Evolutionary conservation across 2,329 filamentous ascomycete species (phyloP), one percentile per base, ranked within the genome.

Genomic region (Fusarium tanahbumbuense): DNA sequence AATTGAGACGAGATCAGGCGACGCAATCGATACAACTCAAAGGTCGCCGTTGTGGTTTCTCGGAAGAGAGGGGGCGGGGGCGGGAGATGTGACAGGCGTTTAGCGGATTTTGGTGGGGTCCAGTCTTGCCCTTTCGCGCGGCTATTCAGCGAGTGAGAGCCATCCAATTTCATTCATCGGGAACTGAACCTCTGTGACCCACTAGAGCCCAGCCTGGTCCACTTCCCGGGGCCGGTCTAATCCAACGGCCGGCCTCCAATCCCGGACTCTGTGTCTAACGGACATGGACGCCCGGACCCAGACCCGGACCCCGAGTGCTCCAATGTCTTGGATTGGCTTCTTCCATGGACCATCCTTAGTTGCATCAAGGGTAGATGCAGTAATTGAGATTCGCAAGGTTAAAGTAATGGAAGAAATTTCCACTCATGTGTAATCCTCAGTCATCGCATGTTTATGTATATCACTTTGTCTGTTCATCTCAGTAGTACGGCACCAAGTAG

Each of bases 21-120:
- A 71, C 54, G 54, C 53, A 55, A 64, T 68, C 63, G 50, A 70
- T 50, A 67, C 67, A 67, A 67, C 23, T 45, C 54, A 37, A 53
- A 40, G 27, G 57, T 57, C 46, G 57, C 57, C 42, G 67, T 70
- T 67, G 57, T 37, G 34, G 48, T 53, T 65, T 46, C 37, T 70
- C 67, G 67, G 67, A 70, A 70, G 56, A 48, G 67, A 63, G 67
- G 66, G 67, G 67, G 65, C 44, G 65, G 60, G 55, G 65, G 60
- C 28, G 64, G 64, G 45, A 45, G 64, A 68, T 64, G 64, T 52
- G 57, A 48, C 58, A 64, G 56, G 61, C 50, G 59, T 58, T 37
- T 53, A 20, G 40, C 44, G 27, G 48, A 58, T 53, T 49, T 13
- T 58, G 47, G 65, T 57, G 64, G 59, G 52, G 66, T 27, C 18